Evolutionary conservation across 1,284 basidiomycete genomes (phyloP).

Genomic region (Ustilago curta): DNA sequence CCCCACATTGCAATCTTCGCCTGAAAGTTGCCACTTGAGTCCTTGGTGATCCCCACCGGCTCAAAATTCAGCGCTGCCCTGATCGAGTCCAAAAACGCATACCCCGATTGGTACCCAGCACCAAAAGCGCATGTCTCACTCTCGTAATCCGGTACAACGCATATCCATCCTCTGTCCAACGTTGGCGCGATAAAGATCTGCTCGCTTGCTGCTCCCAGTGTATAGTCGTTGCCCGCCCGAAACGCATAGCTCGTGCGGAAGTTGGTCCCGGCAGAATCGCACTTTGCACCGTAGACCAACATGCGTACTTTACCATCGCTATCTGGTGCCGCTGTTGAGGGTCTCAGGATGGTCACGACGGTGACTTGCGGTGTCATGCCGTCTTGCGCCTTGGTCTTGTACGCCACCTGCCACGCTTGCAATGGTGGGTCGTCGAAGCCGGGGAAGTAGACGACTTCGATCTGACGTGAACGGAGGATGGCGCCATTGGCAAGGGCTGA

Average conservation of each 20-base stretch:
- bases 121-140: conserved; percentile 59
- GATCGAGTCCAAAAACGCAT: conserved; percentile 59
- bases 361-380: conserved; percentile 49
- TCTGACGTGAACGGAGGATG: conserved; percentile 46
- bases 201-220: conserved; percentile 49
- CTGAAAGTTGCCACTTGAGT: conserved; percentile 9
- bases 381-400: conserved; percentile 49
- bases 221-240: conserved; percentile 35
- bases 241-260: conserved; percentile 51
- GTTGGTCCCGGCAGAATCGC: conserved; percentile 43
- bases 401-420: conserved; percentile 54
- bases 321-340: conserved; percentile 33
- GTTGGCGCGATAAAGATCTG: conserved; percentile 56
- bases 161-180: conserved; percentile 59
- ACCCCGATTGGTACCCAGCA: conserved; percentile 54
- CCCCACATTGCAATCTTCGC: conserved; percentile 57
- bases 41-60: conserved; percentile 35
- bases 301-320: conserved; percentile 37
- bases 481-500: conserved; percentile 31
- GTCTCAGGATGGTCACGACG: conserved; percentile 47
- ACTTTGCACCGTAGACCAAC: conserved; percentile 40
- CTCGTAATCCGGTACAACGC: conserved; percentile 63
- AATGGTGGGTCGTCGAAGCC: conserved; percentile 47
- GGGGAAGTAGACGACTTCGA: conserved; percentile 48
- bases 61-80: conserved; percentile 51